A percentile compares a stretch with the other conserved stretches of the same genome.
Conservation (phyloP, 75 land plant genomes). For the Pseudotsuga menziesii region DNA sequence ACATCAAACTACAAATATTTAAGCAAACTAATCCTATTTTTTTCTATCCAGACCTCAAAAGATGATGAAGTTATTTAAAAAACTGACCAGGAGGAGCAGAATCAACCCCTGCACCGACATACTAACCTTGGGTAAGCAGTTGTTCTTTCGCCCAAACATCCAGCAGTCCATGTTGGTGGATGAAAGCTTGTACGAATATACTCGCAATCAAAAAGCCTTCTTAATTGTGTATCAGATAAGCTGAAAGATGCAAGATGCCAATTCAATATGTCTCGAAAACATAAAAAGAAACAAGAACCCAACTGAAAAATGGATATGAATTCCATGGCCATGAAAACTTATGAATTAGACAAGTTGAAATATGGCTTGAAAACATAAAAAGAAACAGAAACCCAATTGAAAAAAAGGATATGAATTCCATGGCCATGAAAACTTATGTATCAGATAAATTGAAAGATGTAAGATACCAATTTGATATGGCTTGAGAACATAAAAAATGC, state of each 20-base stretch:
- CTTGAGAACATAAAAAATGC: too few relatives aligned
- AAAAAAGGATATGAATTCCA: not conserved
- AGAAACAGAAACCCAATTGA: not conserved
- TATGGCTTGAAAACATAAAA: too few relatives aligned
- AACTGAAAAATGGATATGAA: not conserved
- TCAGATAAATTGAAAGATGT: not conserved
- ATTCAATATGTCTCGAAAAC: not conserved
- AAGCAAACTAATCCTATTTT: not conserved
- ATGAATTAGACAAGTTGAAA: too few relatives aligned
- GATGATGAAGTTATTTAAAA: not conserved
- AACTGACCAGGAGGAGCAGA: not conserved
- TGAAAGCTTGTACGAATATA: not conserved
- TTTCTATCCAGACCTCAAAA: too few relatives aligned
- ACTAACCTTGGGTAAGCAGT: conserved; percentile 1
- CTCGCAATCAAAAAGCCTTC: not conserved
- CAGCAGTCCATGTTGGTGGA: conserved; percentile 6
- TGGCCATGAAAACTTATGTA: not conserved
- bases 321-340: too few relatives aligned
- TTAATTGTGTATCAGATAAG: not conserved
- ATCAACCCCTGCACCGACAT: not conserved
- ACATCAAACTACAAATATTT: not conserved
- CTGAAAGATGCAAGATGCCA: not conserved
- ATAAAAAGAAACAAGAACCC: not conserved
- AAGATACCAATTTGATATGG: not conserved
- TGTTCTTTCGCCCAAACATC: conserved; percentile 3